Conservation (phyloP, 1,139 yeast species). For the Oligophagozyma castellii region DNA sequence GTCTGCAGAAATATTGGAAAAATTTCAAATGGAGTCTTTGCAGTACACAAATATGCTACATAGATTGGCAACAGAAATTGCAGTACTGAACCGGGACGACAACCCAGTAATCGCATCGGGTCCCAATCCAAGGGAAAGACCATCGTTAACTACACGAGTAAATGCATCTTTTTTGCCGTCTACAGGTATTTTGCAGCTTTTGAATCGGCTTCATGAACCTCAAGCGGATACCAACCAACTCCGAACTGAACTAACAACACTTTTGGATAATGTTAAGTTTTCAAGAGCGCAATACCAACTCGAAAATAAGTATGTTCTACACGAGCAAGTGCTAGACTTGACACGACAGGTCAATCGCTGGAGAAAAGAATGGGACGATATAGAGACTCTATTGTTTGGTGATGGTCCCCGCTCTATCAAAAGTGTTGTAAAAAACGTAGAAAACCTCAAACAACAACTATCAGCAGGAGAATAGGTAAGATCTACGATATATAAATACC, state of each 20-base stretch:
- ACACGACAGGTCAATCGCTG: slow-evolving; percentile 19
- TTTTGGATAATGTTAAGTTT: slow-evolving; percentile 19
- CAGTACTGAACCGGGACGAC: background rate
- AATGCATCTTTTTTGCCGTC: too few species aligned
- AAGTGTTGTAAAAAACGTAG: slow-evolving; percentile 15
- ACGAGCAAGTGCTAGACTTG: slow-evolving; percentile 11
- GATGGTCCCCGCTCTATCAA: slow-evolving; percentile 19
- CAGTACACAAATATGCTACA: slow-evolving; percentile 17
- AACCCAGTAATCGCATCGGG: slow-evolving; percentile 12
- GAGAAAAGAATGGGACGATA: slow-evolving; percentile 21
- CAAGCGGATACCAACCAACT: slow-evolving; percentile 7
- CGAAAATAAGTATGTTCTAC: slow-evolving; percentile 19
- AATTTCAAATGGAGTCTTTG: slow-evolving; percentile 10
- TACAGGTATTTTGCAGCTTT: too few species aligned
- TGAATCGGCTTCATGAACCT: slow-evolving; percentile 9
- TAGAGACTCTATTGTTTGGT: slow-evolving; percentile 22
- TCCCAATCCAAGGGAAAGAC: slow-evolving; percentile 5
- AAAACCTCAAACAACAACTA: slow-evolving; percentile 5
- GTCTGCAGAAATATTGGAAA: slow-evolving; percentile 10
- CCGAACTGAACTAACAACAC: slow-evolving; percentile 9
- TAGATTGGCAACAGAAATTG: slow-evolving; percentile 3
- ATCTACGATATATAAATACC: too few species aligned
- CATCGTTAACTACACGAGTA: too few species aligned
- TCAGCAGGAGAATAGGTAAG: slow-evolving; percentile 1
- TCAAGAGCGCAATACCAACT: slow-evolving; percentile 20